Percentiles rank a stretch among this genome's conserved stretches.
Conservation (phyloP, 2,329 filamentous ascomycete species). For the Acrocalymma vagum region DNA sequence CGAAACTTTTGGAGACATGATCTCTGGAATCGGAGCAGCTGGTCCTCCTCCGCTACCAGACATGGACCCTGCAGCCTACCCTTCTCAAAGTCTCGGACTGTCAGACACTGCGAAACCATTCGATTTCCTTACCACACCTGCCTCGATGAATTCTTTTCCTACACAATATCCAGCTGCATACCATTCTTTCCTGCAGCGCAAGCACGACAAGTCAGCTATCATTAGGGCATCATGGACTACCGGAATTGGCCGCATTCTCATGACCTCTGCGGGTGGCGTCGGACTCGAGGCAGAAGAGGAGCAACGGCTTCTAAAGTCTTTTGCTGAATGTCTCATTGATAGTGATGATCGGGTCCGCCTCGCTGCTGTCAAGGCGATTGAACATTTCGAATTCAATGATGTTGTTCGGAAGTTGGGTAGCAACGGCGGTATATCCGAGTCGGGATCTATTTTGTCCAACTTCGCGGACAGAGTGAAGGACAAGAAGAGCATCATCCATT, state of each 20-base stretch:
- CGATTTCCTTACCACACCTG: slow-evolving; percentile 78
- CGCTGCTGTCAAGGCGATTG: slow-evolving; percentile 85
- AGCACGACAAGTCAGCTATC: slow-evolving; percentile 82
- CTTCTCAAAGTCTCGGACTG: slow-evolving; percentile 69
- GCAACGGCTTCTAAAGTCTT: slow-evolving; percentile 72
- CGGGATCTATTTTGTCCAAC: slow-evolving; percentile 80
- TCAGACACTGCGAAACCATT: slow-evolving; percentile 46
- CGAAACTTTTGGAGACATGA: slow-evolving; percentile 93
- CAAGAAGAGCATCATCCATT: slow-evolving; percentile 79
- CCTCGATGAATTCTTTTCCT: slow-evolving; percentile 88
- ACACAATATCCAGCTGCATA: slow-evolving; percentile 83
- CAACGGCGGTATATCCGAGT: slow-evolving; percentile 76
- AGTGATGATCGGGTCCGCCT: slow-evolving; percentile 90
- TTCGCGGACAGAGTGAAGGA: slow-evolving; percentile 91
- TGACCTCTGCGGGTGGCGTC: slow-evolving; percentile 90
- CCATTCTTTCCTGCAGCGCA: slow-evolving; percentile 82
- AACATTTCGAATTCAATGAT: slow-evolving; percentile 80
- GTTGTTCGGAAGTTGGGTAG: slow-evolving; percentile 83
- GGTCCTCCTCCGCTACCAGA: slow-evolving; percentile 77
- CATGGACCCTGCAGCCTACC: slow-evolving; percentile 85
- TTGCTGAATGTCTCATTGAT: slow-evolving; percentile 85
- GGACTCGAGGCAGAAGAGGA: slow-evolving; percentile 88
- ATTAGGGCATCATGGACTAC: slow-evolving; percentile 90
- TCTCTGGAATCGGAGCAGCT: slow-evolving; percentile 90
- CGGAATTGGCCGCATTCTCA: slow-evolving; percentile 82